Base-by-base conservation (phyloP, 352 stramenopile species). In the Thraustotheca clavata region DNA sequence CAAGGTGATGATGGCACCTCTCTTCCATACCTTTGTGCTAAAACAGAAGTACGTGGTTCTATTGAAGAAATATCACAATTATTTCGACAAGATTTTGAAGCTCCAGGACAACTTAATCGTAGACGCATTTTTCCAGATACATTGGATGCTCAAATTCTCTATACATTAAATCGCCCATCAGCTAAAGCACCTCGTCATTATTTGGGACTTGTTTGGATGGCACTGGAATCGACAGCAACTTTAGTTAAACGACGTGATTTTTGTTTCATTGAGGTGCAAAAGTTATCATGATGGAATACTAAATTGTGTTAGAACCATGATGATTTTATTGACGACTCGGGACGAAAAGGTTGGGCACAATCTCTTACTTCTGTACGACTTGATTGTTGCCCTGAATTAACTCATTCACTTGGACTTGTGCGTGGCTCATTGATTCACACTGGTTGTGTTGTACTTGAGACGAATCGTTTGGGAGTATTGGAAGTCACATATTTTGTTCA, bases 11-110 rank as follows among this genome's bases (percentile, higher is more conserved):
- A 60, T n/a, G 6, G 43, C 26, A 22, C 22, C 9, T 38, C 50
- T 12, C 31, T 60, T 18, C 43, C 50, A 38, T 60, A 60, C 33
- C 18, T 49, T 6, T 60, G 50, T 38, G 50, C 50, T n/a, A 60
- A 60, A 24, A 60, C 29, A 38, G 50, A 60, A 60, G n/a, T 60
- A 34, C 50, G 50, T 7, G 50, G 50, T 22, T 49, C 50, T 20
- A 34, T 60, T 24, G 22, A 6, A 18, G 50, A 60, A 34, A 24
- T 60, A 20, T 34, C 50, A 11, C 14, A 16, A 7, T 34, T 60
- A 11, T 60, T 60, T 49, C 22, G 48, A 34, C 50, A 34, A 2
- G 50, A 60, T 18, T 34, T 49, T 38, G 50, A 60, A 24, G 34
- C 27, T 6, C 29, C 34, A 7, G n/a, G n/a, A n/a, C n/a, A n/a